A percentile compares a stretch with the other conserved stretches of the same genome.
Conservation (phyloP, 192 early-diverging fungal genomes). For the Coemansia sp. region DNA sequence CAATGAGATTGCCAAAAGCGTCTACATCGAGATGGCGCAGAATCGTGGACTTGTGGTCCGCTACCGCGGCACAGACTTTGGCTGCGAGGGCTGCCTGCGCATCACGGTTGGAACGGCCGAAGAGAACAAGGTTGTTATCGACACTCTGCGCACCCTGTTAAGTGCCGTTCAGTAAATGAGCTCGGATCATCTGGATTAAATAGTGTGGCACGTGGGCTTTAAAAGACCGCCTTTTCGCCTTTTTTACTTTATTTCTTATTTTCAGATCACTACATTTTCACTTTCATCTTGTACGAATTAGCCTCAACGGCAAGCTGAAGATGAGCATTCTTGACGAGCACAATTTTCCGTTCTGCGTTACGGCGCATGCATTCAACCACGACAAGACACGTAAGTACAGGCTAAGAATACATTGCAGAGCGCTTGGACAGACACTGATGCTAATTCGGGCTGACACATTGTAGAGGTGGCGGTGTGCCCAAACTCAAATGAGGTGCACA, state of each 20-base stretch:
- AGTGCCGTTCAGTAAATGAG: conserved; percentile 10
- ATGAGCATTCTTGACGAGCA: conserved; percentile 54
- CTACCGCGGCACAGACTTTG: conserved; percentile 88
- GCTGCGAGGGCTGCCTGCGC: conserved; percentile 91
- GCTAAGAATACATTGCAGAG: neutral
- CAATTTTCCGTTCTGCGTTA: conserved; percentile 66
- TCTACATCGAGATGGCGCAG: conserved; percentile 88
- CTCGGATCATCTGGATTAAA: neutral
- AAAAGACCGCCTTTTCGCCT: neutral
- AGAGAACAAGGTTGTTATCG: conserved; percentile 74
- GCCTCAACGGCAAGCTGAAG: neutral
- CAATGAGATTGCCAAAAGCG: conserved; percentile 67
- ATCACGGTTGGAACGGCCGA: conserved; percentile 89
- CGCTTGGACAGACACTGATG: neutral
- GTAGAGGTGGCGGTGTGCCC: conserved; percentile 89
- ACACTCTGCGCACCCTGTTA: conserved; percentile 44
- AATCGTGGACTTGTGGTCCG: conserved; percentile 86
- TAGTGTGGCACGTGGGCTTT: neutral
- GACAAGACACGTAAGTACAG: conserved; percentile 76
- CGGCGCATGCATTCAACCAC: conserved; percentile 90
- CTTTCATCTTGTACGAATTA: neutral
- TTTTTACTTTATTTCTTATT: neutral
- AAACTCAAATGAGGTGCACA: conserved; percentile 87
- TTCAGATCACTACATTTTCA: neutral
- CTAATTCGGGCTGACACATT: neutral